Base-by-base conservation (phyloP, 2,329 filamentous ascomycete genomes). In the Coniochaeta sp. region DNA sequence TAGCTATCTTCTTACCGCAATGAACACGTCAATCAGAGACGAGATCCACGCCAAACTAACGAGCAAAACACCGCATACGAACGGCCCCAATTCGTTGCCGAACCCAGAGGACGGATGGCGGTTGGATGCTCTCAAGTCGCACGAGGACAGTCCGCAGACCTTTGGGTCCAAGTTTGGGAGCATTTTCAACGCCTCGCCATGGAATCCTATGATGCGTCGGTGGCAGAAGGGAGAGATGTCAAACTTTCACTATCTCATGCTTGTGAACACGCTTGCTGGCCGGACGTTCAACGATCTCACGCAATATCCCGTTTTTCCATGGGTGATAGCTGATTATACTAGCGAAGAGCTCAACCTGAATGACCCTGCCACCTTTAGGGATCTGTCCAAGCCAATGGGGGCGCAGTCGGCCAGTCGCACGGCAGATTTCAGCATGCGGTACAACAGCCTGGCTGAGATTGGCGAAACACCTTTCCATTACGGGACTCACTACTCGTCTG, bases 221-320 rank as follows among this genome's bases (percentile, higher is more conserved):
- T 99, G 95, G 95, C 84, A 95, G 62, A 89, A 88, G 70, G 95
- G 96, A 14, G 95, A 99, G 69, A 91, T 98, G 57, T 98, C 93
- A 16, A 99, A 99, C 72, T 99, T 99, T 68, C 92, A 98, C 73
- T 99, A 99, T 70, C 83, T 99, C 38, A 99, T 99, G 93, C 87
- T 97, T 62, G 87, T 99, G 69, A 99, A 99, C 70, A 98, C 95
- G 0, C 91, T 99, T 83, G 96, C 96, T 31, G 95, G 95, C 2
- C 83, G 95, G 58, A 98, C 95, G 0, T 99, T 99, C 77, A 99
- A 99, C 70, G 95, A 99, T 70, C 79, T 99, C 19, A 99, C 95
- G 0, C 96, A 99, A 69, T 99, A 99, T 68, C 95, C 95, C 0
- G 93, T 99, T 19, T 99, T 99, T 65, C 95, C 95, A 0, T 99